Evolutionary conservation across 768 basidiomycete species (phyloP).

Genomic region (Cystofilobasidium ferigula): DNA sequence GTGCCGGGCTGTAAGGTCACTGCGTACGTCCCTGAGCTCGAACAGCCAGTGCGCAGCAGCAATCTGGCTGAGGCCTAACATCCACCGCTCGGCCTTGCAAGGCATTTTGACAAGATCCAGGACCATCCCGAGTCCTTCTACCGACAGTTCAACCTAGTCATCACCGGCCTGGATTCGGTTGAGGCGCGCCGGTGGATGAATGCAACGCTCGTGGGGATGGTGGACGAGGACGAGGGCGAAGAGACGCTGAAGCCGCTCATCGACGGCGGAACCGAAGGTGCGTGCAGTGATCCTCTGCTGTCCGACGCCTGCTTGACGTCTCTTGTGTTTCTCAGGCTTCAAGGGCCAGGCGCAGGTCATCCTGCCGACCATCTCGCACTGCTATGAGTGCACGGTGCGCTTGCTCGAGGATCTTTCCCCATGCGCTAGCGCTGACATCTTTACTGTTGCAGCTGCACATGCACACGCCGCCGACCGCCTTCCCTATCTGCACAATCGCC

Average conservation of each 20-base stretch:
- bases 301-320: neutral
- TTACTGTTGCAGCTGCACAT: conserved; percentile 54
- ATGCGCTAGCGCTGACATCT: neutral
- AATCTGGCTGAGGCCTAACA: no score
- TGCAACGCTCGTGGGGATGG: conserved; percentile 86
- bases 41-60: no score
- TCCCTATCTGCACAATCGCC: conserved; percentile 97
- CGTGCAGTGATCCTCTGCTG: conserved; percentile 5
- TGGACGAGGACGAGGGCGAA: conserved; percentile 71
- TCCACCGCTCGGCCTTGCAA: conserved; percentile 40
- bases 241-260: conserved; percentile 93
- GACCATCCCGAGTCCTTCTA: conserved; percentile 94
- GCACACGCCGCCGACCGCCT: conserved; percentile 92
- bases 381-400: conserved; percentile 79
- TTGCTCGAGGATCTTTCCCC: neutral
- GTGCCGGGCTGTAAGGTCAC: conserved; percentile 94
- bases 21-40: conserved; percentile 51
- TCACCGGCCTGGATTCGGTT: conserved; percentile 93
- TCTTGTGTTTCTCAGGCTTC: conserved; percentile 56
- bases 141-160: conserved; percentile 89
- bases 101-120: conserved; percentile 94
- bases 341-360: conserved; percentile 97
- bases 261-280: conserved; percentile 97
- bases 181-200: conserved; percentile 98
- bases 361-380: conserved; percentile 84